phyloP scores from a whole-genome alignment of 306 rosid species.

The Trifolium fragiferum region DNA sequence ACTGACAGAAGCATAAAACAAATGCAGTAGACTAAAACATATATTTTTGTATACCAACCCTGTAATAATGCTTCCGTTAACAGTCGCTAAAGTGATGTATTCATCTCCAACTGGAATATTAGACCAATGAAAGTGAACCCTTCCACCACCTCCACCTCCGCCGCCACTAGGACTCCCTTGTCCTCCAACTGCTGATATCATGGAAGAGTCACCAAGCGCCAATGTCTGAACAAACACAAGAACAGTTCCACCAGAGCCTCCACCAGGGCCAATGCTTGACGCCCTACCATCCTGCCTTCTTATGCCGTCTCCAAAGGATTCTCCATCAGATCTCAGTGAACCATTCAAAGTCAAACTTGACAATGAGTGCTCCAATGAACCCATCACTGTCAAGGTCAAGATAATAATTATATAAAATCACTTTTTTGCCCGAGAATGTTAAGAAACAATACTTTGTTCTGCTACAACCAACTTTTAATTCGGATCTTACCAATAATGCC shows the following conservation, averaged over 20 bases:
- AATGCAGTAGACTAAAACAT: conserved; percentile 30
- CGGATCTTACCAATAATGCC: conserved; percentile 84
- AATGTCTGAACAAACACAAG: conserved; percentile 74
- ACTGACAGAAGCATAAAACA: conserved; percentile 29
- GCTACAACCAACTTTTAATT: conserved; percentile 32
- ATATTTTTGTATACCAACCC: conserved; percentile 58
- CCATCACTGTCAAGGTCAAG: conserved; percentile 73
- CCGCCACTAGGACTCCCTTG: conserved; percentile 85
- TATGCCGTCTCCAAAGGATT: conserved; percentile 73
- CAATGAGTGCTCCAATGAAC: conserved; percentile 88
- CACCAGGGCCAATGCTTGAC: conserved; percentile 85
- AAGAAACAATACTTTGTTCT: conserved; percentile 10
- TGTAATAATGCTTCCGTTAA: conserved; percentile 71
- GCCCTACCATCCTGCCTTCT: conserved; percentile 48
- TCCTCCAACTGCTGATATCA: conserved; percentile 82
- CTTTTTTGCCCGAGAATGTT: neutral
- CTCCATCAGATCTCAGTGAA: conserved; percentile 86
- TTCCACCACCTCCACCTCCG: conserved; percentile 98
- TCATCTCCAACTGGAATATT: conserved; percentile 85
- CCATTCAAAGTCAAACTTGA: conserved; percentile 75
- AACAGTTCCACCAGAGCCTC: conserved; percentile 98
- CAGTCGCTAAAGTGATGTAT: conserved; percentile 78
- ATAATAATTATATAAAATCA: conserved; percentile 20
- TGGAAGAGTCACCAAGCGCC: conserved; percentile 69
- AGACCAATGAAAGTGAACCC: conserved; percentile 98